Evolutionary conservation across 306 rosid species (phyloP).

Genomic region (Quercus parvula): DNA sequence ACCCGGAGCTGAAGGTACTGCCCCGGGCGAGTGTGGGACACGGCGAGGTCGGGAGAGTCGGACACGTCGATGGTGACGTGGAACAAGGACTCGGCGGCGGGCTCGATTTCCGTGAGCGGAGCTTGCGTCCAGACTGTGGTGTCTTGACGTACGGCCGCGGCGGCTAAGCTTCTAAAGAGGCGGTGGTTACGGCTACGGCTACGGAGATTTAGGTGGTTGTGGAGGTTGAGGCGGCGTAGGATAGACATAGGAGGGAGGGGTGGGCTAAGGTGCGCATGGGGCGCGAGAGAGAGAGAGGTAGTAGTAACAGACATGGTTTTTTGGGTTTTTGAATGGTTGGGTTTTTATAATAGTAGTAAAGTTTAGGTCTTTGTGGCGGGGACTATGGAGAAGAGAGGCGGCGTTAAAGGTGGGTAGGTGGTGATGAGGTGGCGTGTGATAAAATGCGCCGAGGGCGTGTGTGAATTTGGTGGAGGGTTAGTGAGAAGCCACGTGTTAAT

Average conservation of each 20-base stretch:
- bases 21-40: conserved; percentile 71
- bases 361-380: conserved; percentile 3
- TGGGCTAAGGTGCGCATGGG: conserved; percentile 65
- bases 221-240: conserved; percentile 58
- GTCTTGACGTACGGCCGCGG: conserved; percentile 75
- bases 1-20: conserved; percentile 89
- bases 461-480: conserved; percentile 1
- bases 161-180: conserved; percentile 36
- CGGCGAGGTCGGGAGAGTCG: conserved; percentile 68
- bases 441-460: conserved; percentile 21
- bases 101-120: conserved; percentile 59
- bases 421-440: conserved; percentile 17
- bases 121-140: conserved; percentile 76
- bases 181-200: conserved; percentile 24
- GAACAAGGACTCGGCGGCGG: conserved; percentile 85
- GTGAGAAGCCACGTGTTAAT: conserved; percentile 51
- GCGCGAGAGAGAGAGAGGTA: conserved; percentile 16
- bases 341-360: neutral
- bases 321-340: neutral
- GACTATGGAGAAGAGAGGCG: conserved; percentile 12
- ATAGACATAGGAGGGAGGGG: conserved; percentile 66
- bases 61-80: conserved; percentile 79
- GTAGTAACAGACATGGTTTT: conserved; percentile 41
- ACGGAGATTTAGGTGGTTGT: conserved; percentile 16
- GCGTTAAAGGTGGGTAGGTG: conserved; percentile 27